Evolutionary conservation across 306 rosid genomes (phyloP), one percentile per base, ranked within the genome.

Genomic region (Betula pendula): DNA sequence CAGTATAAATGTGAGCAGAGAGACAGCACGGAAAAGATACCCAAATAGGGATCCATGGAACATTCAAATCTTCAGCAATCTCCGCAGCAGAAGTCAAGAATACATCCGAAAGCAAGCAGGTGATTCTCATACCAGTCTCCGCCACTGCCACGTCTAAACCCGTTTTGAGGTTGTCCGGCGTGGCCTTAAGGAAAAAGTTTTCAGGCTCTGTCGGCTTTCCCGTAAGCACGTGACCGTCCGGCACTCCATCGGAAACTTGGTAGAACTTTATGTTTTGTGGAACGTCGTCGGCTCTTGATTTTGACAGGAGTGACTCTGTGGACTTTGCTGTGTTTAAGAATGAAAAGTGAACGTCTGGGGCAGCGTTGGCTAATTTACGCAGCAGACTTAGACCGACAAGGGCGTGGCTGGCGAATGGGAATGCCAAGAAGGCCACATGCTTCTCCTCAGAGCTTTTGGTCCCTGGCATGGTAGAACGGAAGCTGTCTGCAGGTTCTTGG

Each of bases 41-140:
- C 94, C 89, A 90, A 65, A 84, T 14, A 0, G 84, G 59, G 33
- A 90, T 29, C 90, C 92, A 90, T 2, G 90, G 90, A 38, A 88
- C 87, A 15, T 63, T 15, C 0, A 83, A 56, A 11, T 52, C 8
- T 5, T 84, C 83, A 22, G 89, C 85, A 11, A 84, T 17, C 5
- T 13, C 0, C 2, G 75, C 22, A 20, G 82, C 66, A 48, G 77
- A 45, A 10, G 77, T 38, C 2, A 86, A 74, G 27, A 86, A 83
- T 9, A 75, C 87, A 75, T 86, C 85, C 52, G 83, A 48, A 8
- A 80, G 45, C 65, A 89, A 66, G 60, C 89, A 85, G 0, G 74
- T 74, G 29, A 85, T 73, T n/a, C 17, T 82, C 31, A 3, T 16
- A 1, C 80, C 67, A 10, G 73, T 63, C 16, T 58, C 75, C 4